Conservation (phyloP, 2,329 filamentous ascomycete genomes). For the Aspergillus arachidicola region DNA sequence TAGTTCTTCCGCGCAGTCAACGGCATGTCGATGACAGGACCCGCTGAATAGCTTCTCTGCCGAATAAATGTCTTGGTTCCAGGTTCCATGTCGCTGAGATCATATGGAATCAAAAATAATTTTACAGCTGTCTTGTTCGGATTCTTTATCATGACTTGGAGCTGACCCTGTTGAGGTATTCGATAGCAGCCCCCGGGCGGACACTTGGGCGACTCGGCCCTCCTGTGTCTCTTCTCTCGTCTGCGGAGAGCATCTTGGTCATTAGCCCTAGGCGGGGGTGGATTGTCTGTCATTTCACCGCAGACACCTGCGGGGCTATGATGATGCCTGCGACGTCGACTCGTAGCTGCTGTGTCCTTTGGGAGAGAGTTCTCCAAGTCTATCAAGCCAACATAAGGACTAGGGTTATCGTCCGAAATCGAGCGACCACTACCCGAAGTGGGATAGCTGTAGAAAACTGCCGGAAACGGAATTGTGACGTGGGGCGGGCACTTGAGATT, state of each 20-base stretch:
- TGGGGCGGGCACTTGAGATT: constrained; percentile 85
- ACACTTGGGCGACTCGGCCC: constrained; percentile 62
- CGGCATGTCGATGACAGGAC: constrained; percentile 77
- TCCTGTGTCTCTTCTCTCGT: constrained; percentile 61
- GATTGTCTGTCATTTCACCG: constrained; percentile 18
- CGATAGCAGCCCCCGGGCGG: constrained; percentile 89
- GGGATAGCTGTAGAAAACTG: constrained; percentile 93
- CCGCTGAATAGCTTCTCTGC: constrained; percentile 88
- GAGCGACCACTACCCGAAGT: constrained; percentile 65
- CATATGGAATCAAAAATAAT: constrained; percentile 90
- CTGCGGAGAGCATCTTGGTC: constrained; percentile 45
- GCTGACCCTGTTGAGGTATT: constrained; percentile 88
- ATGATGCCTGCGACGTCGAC: constrained; percentile 43
- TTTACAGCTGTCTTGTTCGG: constrained; percentile 98
- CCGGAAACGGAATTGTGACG: constrained; percentile 86
- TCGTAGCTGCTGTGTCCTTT: constrained; percentile 43
- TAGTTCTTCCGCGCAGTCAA: constrained; percentile 43
- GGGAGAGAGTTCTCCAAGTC: constrained; percentile 82
- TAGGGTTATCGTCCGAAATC: constrained; percentile 80
- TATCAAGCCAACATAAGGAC: constrained; percentile 91
- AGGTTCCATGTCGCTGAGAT: constrained; percentile 86
- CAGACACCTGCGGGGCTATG: constrained; percentile 30
- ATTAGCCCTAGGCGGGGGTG: constrained; percentile 12
- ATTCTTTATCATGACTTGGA: constrained; percentile 97
- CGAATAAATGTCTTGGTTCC: constrained; percentile 95